Base-by-base conservation (phyloP, 1,284 basidiomycete genomes). In the Pulchroboletus neoregius region DNA sequence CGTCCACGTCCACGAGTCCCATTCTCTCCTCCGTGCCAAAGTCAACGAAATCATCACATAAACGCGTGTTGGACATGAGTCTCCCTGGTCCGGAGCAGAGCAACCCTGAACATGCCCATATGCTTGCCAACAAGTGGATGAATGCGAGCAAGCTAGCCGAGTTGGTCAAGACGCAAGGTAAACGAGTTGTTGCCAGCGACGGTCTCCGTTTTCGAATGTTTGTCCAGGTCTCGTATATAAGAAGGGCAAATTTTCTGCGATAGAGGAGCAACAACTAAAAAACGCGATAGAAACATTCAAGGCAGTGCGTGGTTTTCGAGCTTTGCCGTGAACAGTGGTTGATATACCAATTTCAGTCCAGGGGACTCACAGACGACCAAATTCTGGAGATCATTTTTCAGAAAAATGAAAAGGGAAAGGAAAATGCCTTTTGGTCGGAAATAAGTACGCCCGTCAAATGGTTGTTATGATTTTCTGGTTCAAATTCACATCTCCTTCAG, bases 181-280 rank as follows among this genome's bases (percentile, higher is more conserved):
- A 32, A 57, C 30, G 24, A 46, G 13, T 38, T 20, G 41, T 32
- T 45, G 30, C 30, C 16, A 47, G 30, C 23, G 15, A 50, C 26
- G 5, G 18, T 43, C 12, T 46, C 31, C 46, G 27, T 50, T 50
- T 28, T 43, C 40, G 13, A 61, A 43, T 24, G 23, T 22, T 32
- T 30, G 31, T 43, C 43, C 45, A 91, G 88, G 87, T 24, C 73
- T 91, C 15, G 75, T 86, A 4, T 91, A 86, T 63, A 90, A 86
- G 65, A 88, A 88, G 62, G 89, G 89, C 15, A 88, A 87, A 60
- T 92, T 91, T 58, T 87, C 85, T 13, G 76, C 79, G 2, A 79
- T 80, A 35, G 89, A 92, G 59, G 84, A 84, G 51, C 73, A 78
- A 18, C 78, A 80, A 51, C 64, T 91, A 2, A 74, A 70, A 51